Base-by-base conservation (phyloP, 1,139 yeast species). In the Pichia sp. region DNA sequence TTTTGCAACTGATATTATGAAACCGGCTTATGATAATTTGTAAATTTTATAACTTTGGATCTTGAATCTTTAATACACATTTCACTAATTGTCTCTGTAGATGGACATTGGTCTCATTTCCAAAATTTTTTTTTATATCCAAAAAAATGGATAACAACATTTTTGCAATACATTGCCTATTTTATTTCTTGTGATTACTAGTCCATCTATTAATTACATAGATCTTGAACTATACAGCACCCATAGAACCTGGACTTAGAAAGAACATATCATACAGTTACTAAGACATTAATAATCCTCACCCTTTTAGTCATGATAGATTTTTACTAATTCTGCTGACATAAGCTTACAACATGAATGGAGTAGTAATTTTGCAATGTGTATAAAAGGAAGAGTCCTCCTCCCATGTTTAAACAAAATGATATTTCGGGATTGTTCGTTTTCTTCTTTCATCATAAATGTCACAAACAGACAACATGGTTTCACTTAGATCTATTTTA, bases 401-500 rank as follows among this genome's bases (percentile, higher is more conserved):
- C 22, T 15, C 3, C 7, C 22, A 9, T 18, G 15, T 32, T 32
- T 32, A 3, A 9, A 18, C 36, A 32, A 15, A 11, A 16, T 7
- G 22, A 3, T 18, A 18, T 32, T 13, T 18, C 11, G 15, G 36
- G 18, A 1, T 22, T 4, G 6, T 3, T 18, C 8, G 11, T 30
- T 7, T 11, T n/a, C 20, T n/a, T 30, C 11, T 30, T 30, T 3
- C 11, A 32, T 18, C 15, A 26, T 20, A 38, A 11, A 36, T 36
- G 39, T 36, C 39, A 23, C 26, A 22, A 36, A 36, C 27, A 16
- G 38, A 44, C 26, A 36, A 44, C 9, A 43, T 40, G 40, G 51
- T 46, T 32, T 36, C 48, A n/a, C 18, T 46, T 8, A 76, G 92
- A 72, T 67, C 82, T 12, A 74, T 87, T 52, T 65, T 74, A 40